A percentile compares a stretch with the other conserved stretches of the same genome.
Evolutionary conservation across 345 rosid species (phyloP).

Genomic region (Aethionema arabicum): DNA sequence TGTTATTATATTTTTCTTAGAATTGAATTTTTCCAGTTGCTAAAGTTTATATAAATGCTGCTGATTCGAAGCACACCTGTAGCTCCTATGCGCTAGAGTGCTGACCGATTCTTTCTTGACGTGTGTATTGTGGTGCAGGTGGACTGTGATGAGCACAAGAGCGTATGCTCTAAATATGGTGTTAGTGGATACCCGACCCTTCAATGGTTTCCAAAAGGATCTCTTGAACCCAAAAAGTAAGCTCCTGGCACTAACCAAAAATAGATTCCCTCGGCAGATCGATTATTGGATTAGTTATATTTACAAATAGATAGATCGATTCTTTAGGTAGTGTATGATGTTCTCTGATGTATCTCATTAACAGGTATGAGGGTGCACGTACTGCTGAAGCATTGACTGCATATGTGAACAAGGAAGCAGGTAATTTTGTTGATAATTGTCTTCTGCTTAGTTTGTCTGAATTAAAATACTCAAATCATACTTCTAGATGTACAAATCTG

Average conservation of each 20-base stretch:
- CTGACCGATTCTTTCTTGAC: slow-evolving; percentile 17
- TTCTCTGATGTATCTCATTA: neutral
- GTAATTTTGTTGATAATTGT: slow-evolving; percentile 35
- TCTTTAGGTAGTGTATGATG: neutral
- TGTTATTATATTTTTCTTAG: slow-evolving; percentile 10
- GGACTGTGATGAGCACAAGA: slow-evolving; percentile 98
- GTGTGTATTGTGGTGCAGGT: slow-evolving; percentile 54
- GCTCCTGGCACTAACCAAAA: slow-evolving; percentile 16
- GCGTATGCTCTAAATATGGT: slow-evolving; percentile 79
- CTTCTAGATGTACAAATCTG: neutral
- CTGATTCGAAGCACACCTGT: neutral
- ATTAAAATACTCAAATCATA: slow-evolving; percentile 1
- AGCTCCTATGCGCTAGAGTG: neutral
- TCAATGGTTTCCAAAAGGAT: slow-evolving; percentile 96
- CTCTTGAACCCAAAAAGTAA: slow-evolving; percentile 91
- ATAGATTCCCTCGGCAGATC: neutral
- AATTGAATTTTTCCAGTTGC: neutral
- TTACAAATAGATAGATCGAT: neutral
- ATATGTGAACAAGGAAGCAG: slow-evolving; percentile 93
- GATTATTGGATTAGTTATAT: neutral
- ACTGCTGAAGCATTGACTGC: slow-evolving; percentile 81
- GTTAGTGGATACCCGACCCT: slow-evolving; percentile 96
- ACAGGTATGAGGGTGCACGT: slow-evolving; percentile 90
- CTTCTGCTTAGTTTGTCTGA: slow-evolving; percentile 2
- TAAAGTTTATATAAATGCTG: neutral